phyloP scores from a whole-genome alignment of 2,329 filamentous ascomycete species.

The Claviceps spartinae region DNA sequence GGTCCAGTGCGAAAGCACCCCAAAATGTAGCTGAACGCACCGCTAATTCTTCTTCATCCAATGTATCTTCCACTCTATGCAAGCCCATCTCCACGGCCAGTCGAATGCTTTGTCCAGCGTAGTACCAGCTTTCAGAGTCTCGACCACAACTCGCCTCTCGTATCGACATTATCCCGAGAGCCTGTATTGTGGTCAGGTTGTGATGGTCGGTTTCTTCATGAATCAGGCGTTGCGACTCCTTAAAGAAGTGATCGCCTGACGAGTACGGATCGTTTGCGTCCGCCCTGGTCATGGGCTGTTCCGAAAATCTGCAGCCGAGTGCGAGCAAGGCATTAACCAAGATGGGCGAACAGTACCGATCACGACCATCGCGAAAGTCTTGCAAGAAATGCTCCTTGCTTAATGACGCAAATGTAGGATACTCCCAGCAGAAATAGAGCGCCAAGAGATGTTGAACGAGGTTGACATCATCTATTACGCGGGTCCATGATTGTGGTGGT shows the following conservation, averaged over 20 bases:
- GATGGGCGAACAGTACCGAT: conserved; percentile 54
- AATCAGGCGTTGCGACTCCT: conserved; percentile 50
- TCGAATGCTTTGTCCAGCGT: conserved; percentile 57
- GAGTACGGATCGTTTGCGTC: conserved; percentile 48
- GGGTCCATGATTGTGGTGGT: conserved; percentile 42
- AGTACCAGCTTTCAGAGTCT: conserved; percentile 60
- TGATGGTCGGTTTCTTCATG: conserved; percentile 44
- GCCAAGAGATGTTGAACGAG: conserved; percentile 51
- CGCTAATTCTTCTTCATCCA: conserved; percentile 41
- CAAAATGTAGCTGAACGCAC: conserved; percentile 48
- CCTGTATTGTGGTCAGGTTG: conserved; percentile 57
- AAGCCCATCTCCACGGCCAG: conserved; percentile 60
- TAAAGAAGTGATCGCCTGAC: conserved; percentile 62
- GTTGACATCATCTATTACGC: conserved; percentile 40
- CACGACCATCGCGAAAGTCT: conserved; percentile 47
- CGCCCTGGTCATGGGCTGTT: conserved; percentile 48
- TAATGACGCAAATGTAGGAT: conserved; percentile 60
- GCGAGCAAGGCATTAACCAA: conserved; percentile 53
- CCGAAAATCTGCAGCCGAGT: conserved; percentile 55
- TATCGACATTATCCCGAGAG: conserved; percentile 62
- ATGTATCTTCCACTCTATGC: conserved; percentile 37
- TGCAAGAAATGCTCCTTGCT: conserved; percentile 57
- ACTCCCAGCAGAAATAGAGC: conserved; percentile 64
- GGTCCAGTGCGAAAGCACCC: conserved; percentile 49
- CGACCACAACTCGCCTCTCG: conserved; percentile 59